Percentiles rank a stretch among this genome's conserved stretches.
Evolutionary conservation across 768 basidiomycete genomes (phyloP).

Genomic region (Tubosaeta brunneosetosa): DNA sequence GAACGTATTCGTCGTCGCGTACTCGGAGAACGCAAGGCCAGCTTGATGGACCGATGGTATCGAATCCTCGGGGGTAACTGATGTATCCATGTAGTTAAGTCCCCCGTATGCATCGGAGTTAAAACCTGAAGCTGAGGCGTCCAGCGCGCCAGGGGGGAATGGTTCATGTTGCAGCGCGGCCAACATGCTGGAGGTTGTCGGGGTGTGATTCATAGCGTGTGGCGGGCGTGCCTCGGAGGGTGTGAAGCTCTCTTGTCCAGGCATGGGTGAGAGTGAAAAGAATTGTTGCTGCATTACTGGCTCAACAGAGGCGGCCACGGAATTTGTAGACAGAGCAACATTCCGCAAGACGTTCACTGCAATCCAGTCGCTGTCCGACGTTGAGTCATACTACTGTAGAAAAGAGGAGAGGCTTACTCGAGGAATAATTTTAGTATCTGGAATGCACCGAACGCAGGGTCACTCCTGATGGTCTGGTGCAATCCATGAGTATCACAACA

Average conservation of each 20-base stretch:
- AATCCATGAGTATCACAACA: not conserved
- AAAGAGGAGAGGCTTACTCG: constrained; percentile 52
- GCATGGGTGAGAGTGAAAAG: constrained; percentile 84
- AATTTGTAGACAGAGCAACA: constrained; percentile 86
- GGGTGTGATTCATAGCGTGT: constrained; percentile 71
- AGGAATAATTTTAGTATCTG: constrained; percentile 89
- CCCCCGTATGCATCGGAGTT: constrained; percentile 65
- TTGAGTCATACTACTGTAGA: constrained; percentile 16
- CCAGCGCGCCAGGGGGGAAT: constrained; percentile 62
- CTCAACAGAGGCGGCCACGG: constrained; percentile 87
- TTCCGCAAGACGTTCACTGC: constrained; percentile 82
- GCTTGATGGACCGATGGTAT: constrained; percentile 56
- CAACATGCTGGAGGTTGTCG: constrained; percentile 87
- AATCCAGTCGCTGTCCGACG: constrained; percentile 74
- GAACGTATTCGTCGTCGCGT: constrained; percentile 57
- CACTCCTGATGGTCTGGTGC: constrained; percentile 79
- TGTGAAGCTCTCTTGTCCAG: constrained; percentile 76
- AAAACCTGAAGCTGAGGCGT: constrained; percentile 58
- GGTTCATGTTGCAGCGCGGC: constrained; percentile 78
- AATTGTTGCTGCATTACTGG: constrained; percentile 90
- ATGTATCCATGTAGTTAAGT: constrained; percentile 73
- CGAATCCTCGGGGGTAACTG: constrained; percentile 59
- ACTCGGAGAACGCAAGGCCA: constrained; percentile 70
- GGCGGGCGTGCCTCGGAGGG: constrained; percentile 58
- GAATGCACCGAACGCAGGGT: constrained; percentile 89